Conservation (phyloP, 1,284 basidiomycete genomes). For the Takashimella tepidaria region DNA sequence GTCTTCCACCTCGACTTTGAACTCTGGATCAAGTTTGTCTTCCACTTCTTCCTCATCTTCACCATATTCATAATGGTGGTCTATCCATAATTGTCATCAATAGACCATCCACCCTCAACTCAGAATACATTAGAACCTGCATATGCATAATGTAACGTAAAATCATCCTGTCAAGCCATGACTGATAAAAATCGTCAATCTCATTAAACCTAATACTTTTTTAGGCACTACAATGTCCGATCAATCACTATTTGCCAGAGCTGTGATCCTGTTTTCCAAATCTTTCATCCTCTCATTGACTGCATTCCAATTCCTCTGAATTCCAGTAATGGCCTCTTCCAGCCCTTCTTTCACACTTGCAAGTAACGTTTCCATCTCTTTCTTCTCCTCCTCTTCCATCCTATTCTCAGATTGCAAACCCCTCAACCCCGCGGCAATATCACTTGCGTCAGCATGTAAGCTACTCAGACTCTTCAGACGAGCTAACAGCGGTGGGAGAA, state of each 20-base stretch:
- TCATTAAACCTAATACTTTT: no score
- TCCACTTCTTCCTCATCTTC: no score
- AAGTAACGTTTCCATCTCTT: constrained; percentile 65
- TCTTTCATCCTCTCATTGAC: constrained; percentile 56
- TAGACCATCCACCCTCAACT: no score
- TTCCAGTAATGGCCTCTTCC: constrained; percentile 63
- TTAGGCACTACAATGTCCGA: no score
- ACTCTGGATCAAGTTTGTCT: no score
- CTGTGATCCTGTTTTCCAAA: constrained; percentile 50
- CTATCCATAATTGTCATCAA: no score
- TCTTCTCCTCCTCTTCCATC: constrained; percentile 58
- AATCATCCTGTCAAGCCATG: no score
- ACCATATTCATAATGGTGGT: no score
- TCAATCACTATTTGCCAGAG: constrained; percentile 15
- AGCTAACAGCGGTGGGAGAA: constrained; percentile 84
- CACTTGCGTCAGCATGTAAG: constrained; percentile 73
- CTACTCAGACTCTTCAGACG: constrained; percentile 76
- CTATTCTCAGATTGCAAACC: constrained; percentile 68
- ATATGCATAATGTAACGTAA: no score
- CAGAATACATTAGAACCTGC: no score
- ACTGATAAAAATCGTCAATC: no score
- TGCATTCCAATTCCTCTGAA: constrained; percentile 63
- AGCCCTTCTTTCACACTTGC: constrained; percentile 66
- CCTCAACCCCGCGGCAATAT: constrained; percentile 58
- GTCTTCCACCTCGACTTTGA: no score